Evolutionary conservation across 176 grass and related monocot genomes (phyloP), one percentile per base, ranked within the genome.

Genomic region (Avena eriantha): DNA sequence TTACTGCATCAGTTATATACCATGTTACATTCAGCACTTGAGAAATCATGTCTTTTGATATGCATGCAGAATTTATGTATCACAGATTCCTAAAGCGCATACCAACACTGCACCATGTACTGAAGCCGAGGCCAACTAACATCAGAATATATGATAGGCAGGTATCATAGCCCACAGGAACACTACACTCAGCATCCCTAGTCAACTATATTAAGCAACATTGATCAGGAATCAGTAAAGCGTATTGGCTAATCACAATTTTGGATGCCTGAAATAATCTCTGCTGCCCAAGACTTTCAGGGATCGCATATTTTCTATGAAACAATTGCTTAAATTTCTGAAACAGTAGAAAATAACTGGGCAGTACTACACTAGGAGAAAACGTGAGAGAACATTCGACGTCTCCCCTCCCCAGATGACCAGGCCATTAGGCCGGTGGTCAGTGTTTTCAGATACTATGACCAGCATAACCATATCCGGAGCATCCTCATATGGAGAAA

Each of bases 381-480:
- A 73, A 73, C 2, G 34, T 16, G 17, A 67, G 15, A 61, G 34
- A 82, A 16, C 35, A 36, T 36, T 36, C 2, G 3, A 36, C 4
- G 3, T 4, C 35, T 36, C 53, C 57, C 35, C 35, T 36, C 53
- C 57, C 47, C 9, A 50, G 67, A 63, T 87, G 67, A 36, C 39
- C 34, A 77, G 61, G 26, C 26, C 86, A 69, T 75, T 29, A 29
- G 72, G 23, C 46, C 14, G 0, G 8, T 15, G 14, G 53, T 34
- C 39, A 64, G 9, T 15, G 13, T 83, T 71, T 71, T 59, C 6
- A 71, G 81, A 73, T 31, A 24, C 72, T 64, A 56, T 24, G 26
- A 23, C 22, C 13, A 17, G 12, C 7, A 34, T 49, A 50, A 16
- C 18, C 48, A 3, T 68, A 81, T 16, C 49, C 46, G 59, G 26